Evolutionary conservation across 306 rosid genomes (phyloP), one percentile per base, ranked within the genome.

Genomic region (Quercus engelmannii): DNA sequence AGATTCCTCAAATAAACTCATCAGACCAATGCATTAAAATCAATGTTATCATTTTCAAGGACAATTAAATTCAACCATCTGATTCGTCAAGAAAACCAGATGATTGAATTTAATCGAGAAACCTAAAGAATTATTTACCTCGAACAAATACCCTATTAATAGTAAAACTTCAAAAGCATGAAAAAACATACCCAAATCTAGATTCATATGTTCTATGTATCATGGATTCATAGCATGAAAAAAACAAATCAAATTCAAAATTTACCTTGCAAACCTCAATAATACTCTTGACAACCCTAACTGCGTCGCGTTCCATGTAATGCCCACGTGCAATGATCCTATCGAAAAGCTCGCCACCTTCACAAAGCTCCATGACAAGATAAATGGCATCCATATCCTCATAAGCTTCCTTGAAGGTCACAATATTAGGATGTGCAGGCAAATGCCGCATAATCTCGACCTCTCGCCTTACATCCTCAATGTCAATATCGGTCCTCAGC

Each of bases 341-440:
- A 82, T 95, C 99, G 49, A 95, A 95, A 20, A 95, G 96, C 75
- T 95, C 99, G 0, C 99, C 99, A 2, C 98, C 99, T 79, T 88
- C 88, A 49, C 98, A 94, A 3, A 92, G 87, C 84, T 94, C 97
- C 98, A 94, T 94, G 18, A 94, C 92, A 17, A 95, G 89, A 80
- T 95, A 95, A 28, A 92, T 92, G 1, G 97, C 95, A 6, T 92
- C 99, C 46, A 38, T 84, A 74, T 95, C 99, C 80, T 95, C 99
- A 41, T 72, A 92, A 5, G 95, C 99, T 82, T 95, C 99, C 67
- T 78, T 86, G 76, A 95, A 92, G 14, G 79, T 13, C 5, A 95
- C 99, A 18, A 95, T 91, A 38, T 90, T 91, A 0, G 97, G 98
- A 68, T 95, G 99, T 1, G 74, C 70, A 0, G 99, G 99, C 81